phyloP scores from a whole-genome alignment of 768 basidiomycete species.

The Collybia sp. region DNA sequence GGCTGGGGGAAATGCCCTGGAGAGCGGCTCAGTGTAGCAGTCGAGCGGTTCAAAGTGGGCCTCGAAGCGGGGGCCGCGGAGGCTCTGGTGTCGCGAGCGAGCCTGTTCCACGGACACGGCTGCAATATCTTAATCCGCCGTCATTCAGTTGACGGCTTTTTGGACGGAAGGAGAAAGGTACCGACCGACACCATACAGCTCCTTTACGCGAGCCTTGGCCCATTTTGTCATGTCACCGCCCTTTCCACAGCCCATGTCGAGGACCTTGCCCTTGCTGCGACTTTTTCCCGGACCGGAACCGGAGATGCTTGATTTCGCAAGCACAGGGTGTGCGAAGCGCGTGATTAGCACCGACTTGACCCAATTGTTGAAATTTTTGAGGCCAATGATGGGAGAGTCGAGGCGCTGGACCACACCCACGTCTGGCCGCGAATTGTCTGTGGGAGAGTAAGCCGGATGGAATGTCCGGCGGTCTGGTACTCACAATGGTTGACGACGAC shows the following conservation, averaged over 20 bases:
- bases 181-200: constrained; percentile 79
- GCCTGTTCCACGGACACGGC: constrained; percentile 87
- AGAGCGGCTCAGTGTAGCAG: constrained; percentile 76
- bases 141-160: neutral
- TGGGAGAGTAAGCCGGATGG: constrained; percentile 1
- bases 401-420: constrained; percentile 81
- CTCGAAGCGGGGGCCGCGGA: constrained; percentile 54
- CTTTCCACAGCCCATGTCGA: constrained; percentile 99
- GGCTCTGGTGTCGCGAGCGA: constrained; percentile 56
- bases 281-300: constrained; percentile 21
- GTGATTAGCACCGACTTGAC: constrained; percentile 96
- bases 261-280: constrained; percentile 62
- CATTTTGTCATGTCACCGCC: constrained; percentile 97
- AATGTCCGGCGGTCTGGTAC: constrained; percentile 19
- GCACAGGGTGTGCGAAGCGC: constrained; percentile 75
- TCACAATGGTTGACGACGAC: constrained; percentile 76
- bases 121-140: constrained; percentile 67
- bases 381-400: constrained; percentile 91
- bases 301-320: constrained; percentile 31
- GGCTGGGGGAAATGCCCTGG: constrained; percentile 60
- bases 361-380: constrained; percentile 99
- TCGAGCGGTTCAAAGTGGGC: constrained; percentile 85
- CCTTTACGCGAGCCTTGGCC: constrained; percentile 78
- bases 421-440: constrained; percentile 93
- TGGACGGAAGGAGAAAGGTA: constrained; percentile 1